Base-by-base conservation (phyloP, 345 rosid genomes). In the Geranium brycei region DNA sequence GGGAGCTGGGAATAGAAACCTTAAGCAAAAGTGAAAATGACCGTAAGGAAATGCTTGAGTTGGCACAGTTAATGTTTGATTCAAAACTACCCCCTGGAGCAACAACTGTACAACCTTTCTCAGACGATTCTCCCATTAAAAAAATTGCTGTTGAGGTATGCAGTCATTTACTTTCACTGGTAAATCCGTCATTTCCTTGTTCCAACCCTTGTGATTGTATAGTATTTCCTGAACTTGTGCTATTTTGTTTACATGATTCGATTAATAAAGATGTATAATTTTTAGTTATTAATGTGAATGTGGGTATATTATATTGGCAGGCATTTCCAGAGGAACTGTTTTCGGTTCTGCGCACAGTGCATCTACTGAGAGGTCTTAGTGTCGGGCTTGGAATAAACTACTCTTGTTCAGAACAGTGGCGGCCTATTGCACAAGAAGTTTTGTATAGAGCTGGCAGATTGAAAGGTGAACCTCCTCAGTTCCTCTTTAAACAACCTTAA, bases 251-350 rank as follows among this genome's bases (percentile, higher is more conserved):
- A 23, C 28, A 23, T 23, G 28, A 23, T 23, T 23, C 28, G 28
- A 2, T 23, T 23, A 23, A 23, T 23, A 23, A 23, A 23, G 28
- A 23, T 23, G 28, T 23, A 23, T 23, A 23, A 23, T 23, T 23
- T 23, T 23, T 23, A 23, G 28, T 23, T 23, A 23, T 23, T 23
- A 23, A 23, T 23, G 28, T 23, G 28, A 23, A 23, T 23, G 28
- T 2, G 28, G 28, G 28, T 23, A 23, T 23, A 23, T 23, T 23
- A 23, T 23, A 23, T 23, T 70, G 53, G 30, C 73, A 89, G 98
- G 78, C 88, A 60, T 91, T 91, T 76, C 96, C 96, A 17, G 98
- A 91, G 79, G 95, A 91, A 63, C 77, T 91, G 62, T 89, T 85
- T 79, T 87, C 95, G 59, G 85, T 89, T 62, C 92, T 91, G 57